Base-by-base conservation (phyloP, 306 rosid genomes). In the Sphenostylis stenocarpa region DNA sequence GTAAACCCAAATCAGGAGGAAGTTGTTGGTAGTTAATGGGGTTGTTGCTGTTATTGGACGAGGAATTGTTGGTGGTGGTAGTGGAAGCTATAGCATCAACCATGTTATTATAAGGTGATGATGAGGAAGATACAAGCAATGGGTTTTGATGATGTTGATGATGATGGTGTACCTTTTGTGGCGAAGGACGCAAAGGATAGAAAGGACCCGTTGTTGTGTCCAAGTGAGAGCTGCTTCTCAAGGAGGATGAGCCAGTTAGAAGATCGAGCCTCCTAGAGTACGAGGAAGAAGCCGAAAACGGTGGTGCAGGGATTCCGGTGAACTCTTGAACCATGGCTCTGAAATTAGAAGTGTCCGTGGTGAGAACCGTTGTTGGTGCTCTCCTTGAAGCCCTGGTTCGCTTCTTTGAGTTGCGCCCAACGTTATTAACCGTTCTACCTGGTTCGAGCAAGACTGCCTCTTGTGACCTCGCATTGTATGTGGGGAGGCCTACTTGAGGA, bases 271-370 rank as follows among this genome's bases (percentile, higher is more conserved):
- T 75, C 20, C 96, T 86, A 39, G 95, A 82, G 72, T 81, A 90
- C 1, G 91, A 73, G 0, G 93, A 64, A 1, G 70, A 64, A 81
- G 23, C 79, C 68, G 97, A 85, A 21, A 92, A 94, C 0, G 98
- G 97, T 0, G 95, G 96, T 13, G 97, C 89, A 1, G 98, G 97
- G 74, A 91, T 90, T 28, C 98, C 98, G 0, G 98, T 94, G 80
- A 94, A 94, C 34, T 94, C 97, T 80, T 94, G 98, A 77, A 94
- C 98, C 98, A 90, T 94, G 81, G 97, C 97, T 76, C 98, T 73
- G 85, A 94, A 94, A 70, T 94, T 94, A 0, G 97, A 82, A 8
- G 97, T 92, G 84, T 92, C 98, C 19, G 97, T 94, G 73, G 96
- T 92, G 56, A 94, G 89, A 53, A 94, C 96, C 0, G 97, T 94